Evolutionary conservation across 345 rosid genomes (phyloP), one percentile per base, ranked within the genome.

Genomic region (Reutealis trisperma): DNA sequence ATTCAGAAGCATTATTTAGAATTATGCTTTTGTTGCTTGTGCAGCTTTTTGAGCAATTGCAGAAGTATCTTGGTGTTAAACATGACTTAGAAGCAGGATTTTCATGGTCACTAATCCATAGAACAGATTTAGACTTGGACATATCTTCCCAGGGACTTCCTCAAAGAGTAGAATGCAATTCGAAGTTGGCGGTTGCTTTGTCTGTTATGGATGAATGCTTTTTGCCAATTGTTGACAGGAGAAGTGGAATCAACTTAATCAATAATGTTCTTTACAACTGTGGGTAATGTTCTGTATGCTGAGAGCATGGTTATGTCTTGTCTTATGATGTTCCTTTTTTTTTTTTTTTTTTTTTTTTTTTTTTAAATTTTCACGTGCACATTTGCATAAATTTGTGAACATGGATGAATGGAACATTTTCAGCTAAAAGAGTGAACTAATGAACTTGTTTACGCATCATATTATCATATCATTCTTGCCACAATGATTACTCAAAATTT

Each of bases 201-300:
- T 81, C 81, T 81, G 81, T 77, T 47, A 81, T 81, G 84, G 84
- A 81, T 57, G 84, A 81, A 34, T 81, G 84, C 72, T 81, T 81
- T 70, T 77, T 81, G 84, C 84, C 81, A 7, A 63, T 81, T 62
- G 74, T 81, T 73, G 84, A 81, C 67, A 52, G 81, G 78, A 81
- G 84, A 57, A 81, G 84, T 19, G 81, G 84, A 52, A 74, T 81
- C 71, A 81, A 77, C 70, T 41, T 81, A 63, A 63, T 77, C 30
- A 62, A 49, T 14, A 74, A 70, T 69, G 84, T 77, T 69, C 78
- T 81, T 34, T 74, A 74, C 65, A 81, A 77, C 68, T 68, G 78
- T 21, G 78, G 81, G 84, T 77, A 63, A 81, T 44, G 18, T 67
- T 62, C 65, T 61, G 19, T 32, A 14, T 45, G 71, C 51, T 70